Base-by-base conservation (phyloP, 192 early-diverging fungal genomes). In the Powellomyces hirtus region DNA sequence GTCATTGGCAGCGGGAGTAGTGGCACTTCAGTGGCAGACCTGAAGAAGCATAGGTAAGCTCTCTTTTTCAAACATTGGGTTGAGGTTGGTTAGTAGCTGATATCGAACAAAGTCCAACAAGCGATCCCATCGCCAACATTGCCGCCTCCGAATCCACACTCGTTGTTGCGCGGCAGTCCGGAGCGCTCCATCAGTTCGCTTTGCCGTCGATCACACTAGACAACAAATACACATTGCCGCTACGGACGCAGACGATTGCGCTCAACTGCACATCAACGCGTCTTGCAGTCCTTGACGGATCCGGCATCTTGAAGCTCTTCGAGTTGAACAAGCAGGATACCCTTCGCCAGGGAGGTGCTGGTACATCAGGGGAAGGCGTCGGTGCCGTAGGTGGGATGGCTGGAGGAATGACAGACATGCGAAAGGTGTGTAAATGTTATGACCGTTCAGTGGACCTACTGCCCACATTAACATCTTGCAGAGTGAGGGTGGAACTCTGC, bases 301-400 rank as follows among this genome's bases (percentile, higher is more conserved):
- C 79, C 2, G 83, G 83, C n/a, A 62, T 87, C 0, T 58, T 83
- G 22, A 83, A 82, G 57, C 29, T 87, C 16, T 72, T 87, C 2
- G 73, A 79, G 36, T 68, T 85, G n/a, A 76, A 74, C 42, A 73
- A 72, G 22, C 26, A 52, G 1, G 53, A 49, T 49, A 16, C n/a
- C 8, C 10, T 42, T 49, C n/a, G n/a, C n/a, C n/a, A n/a, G n/a
- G n/a, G n/a, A n/a, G 46, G 53, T 4, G 16, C 40, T 10, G 4
- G 4, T 11, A 14, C 59, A 2, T 10, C 59, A 1, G 59, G 10
- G 4, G 59, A 16, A 18, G 34, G 3, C 36, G 5, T n/a, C 20
- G 59, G 59, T 3, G 31, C 27, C 3, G 53, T 56, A 2, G 53
- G 53, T 5, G 53, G 53, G 5, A 56, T 56, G 53, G 53, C 33